Percentiles rank a stretch among this genome's conserved stretches.
Conservation (phyloP, 345 rosid genomes). For the Eucalyptus curtisii region DNA sequence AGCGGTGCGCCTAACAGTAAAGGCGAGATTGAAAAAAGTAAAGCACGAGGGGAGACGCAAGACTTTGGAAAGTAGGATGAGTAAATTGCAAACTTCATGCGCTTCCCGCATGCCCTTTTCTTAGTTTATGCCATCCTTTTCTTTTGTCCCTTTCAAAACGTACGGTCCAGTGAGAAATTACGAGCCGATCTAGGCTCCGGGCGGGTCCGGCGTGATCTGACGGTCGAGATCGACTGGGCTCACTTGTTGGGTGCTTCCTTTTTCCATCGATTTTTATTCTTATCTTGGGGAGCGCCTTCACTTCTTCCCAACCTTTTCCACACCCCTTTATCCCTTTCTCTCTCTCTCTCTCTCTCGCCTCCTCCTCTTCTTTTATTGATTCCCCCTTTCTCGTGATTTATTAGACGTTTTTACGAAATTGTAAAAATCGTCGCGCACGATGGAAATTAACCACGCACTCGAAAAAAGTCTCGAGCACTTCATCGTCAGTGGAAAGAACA, state of each 20-base stretch:
- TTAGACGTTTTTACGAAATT: too few species aligned
- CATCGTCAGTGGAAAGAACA: background rate
- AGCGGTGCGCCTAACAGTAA: background rate
- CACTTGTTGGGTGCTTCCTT: background rate
- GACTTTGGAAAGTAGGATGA: background rate
- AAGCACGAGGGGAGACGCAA: background rate
- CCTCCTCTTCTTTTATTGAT: background rate
- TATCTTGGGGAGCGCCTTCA: background rate
- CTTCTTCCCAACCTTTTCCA: background rate
- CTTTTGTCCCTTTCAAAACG: background rate
- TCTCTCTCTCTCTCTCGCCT: background rate
- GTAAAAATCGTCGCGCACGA: background rate
- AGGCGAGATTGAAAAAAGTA: background rate
- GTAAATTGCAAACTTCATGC: background rate
- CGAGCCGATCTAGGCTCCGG: fast-evolving
- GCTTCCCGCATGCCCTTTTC: background rate
- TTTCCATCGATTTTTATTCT: background rate
- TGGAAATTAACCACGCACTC: background rate
- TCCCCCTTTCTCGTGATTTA: background rate
- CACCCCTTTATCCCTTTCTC: background rate
- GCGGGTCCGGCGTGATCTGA: background rate
- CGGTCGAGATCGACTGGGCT: background rate
- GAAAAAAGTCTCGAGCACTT: background rate
- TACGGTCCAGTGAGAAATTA: background rate
- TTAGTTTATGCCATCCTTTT: background rate